Evolutionary conservation across 345 rosid genomes (phyloP), one percentile per base, ranked within the genome.

Genomic region (Populus pruinosa): DNA sequence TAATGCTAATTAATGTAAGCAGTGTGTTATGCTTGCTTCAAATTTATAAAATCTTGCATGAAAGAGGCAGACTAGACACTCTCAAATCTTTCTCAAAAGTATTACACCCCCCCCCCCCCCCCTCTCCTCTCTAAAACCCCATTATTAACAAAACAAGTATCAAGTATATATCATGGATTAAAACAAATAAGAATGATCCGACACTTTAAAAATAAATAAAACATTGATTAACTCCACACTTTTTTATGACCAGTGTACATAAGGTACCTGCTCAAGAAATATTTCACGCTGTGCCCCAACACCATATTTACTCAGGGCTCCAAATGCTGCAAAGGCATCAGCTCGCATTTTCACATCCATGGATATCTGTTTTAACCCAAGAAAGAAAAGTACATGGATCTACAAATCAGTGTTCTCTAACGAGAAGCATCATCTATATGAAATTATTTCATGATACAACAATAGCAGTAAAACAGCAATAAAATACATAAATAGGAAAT

Each of bases 261-360:
- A 21, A 43, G n/a, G 55, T 43, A 95, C 99, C 98, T 95, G 99
- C 84, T 95, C 99, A 50, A 93, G 87, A 83, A 95, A 95, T 73
- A 89, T 86, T 75, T 93, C 96, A 18, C 49, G 90, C 49, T 90
- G 92, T 72, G 86, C 86, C 74, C 90, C 94, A 83, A 63, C 84
- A 77, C 89, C 98, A 81, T 83, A 95, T 74, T 86, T 90, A 87
- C 94, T 88, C 75, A 95, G 84, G 38, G 88, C 88, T 80, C 99
- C 99, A 87, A 95, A 91, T 76, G 99, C 96, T 76, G 93, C 84
- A 82, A 95, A 92, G 36, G 99, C 94, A 76, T 87, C 88, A 77
- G 90, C 88, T 84, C 97, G 90, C 92, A 95, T 93, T 87, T 92
- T 91, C 38, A 83, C 86, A 78, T 93, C 91, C 93, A 90, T 88